These are phyloP conservation scores for Metschnikowia lachancei DNA, from an alignment of 805 yeast species.

Conservation along the genomic window DNA sequence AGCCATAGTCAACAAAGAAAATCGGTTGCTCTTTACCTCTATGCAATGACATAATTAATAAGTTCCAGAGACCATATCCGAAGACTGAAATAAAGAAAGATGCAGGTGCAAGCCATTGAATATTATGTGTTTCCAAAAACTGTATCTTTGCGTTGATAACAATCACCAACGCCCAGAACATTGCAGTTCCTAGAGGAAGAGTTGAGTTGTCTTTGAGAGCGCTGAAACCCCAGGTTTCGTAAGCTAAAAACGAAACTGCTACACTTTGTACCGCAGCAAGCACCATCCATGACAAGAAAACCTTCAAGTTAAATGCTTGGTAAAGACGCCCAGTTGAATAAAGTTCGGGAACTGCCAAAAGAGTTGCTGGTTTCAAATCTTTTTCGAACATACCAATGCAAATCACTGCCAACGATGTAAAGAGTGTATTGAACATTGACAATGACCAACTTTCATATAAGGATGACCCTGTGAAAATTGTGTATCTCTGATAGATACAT, in stretches of 20 bases:
- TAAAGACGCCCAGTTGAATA: constrained; percentile 74
- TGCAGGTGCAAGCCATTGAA: constrained; percentile 65
- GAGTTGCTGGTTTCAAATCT: constrained; percentile 83
- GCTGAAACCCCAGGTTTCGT: constrained; percentile 66
- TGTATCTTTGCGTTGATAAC: constrained; percentile 77
- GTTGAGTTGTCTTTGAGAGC: constrained; percentile 71
- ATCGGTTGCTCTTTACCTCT: constrained; percentile 50
- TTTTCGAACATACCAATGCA: constrained; percentile 95
- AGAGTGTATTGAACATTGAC: constrained; percentile 94
- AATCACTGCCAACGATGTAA: constrained; percentile 87
- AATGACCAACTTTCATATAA: constrained; percentile 94
- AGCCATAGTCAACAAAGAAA: constrained; percentile 69
- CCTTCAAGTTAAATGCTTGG: constrained; percentile 65
- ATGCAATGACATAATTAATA: constrained; percentile 70
- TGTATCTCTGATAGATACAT: constrained; percentile 77
- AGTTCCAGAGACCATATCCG: constrained; percentile 87
- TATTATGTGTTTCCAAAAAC: constrained; percentile 73
- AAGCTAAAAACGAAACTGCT: constrained; percentile 63
- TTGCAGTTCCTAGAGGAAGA: constrained; percentile 76
- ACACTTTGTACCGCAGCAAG: constrained; percentile 73
- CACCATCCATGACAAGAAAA: constrained; percentile 76
- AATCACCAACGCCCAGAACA: constrained; percentile 68
- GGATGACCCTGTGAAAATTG: constrained; percentile 90
- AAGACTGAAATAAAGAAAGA: constrained; percentile 68
- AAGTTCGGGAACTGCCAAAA: constrained; percentile 87